Conservation (phyloP, 306 rosid genomes). For the Fragaria ananassa region DNA sequence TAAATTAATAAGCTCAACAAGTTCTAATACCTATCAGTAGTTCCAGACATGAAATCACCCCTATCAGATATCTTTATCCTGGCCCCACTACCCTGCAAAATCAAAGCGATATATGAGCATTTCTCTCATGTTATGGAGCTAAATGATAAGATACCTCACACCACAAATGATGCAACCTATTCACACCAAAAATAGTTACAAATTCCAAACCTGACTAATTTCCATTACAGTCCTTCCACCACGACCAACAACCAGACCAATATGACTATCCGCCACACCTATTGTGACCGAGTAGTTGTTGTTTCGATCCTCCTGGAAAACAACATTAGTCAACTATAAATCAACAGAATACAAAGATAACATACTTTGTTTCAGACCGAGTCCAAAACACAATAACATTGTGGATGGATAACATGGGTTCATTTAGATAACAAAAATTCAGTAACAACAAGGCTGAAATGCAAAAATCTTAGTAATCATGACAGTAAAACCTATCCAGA, state of each 20-base stretch:
- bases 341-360: neutral
- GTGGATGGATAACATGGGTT: neutral
- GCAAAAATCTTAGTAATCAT: neutral
- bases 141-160: conserved; percentile 9
- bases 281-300: conserved; percentile 79
- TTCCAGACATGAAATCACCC: conserved; percentile 95
- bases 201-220: conserved; percentile 79
- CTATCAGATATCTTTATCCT: conserved; percentile 98
- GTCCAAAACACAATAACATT: neutral
- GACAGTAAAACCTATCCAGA: neutral
- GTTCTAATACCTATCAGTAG: conserved; percentile 72
- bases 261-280: conserved; percentile 82
- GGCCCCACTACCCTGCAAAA: conserved; percentile 83
- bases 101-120: conserved; percentile 23
- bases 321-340: conserved; percentile 16
- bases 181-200: neutral
- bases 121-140: conserved; percentile 8
- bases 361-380: neutral
- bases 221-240: conserved; percentile 93
- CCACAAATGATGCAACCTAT: neutral
- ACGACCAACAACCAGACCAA: conserved; percentile 97
- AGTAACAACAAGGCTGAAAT: neutral
- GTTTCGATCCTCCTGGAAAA: conserved; percentile 72
- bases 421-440: neutral
- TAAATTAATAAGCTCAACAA: neutral